These are phyloP conservation scores for Trichomonas vaginalis DNA, from an alignment of 208 protist species.

Conservation along the genomic window DNA sequence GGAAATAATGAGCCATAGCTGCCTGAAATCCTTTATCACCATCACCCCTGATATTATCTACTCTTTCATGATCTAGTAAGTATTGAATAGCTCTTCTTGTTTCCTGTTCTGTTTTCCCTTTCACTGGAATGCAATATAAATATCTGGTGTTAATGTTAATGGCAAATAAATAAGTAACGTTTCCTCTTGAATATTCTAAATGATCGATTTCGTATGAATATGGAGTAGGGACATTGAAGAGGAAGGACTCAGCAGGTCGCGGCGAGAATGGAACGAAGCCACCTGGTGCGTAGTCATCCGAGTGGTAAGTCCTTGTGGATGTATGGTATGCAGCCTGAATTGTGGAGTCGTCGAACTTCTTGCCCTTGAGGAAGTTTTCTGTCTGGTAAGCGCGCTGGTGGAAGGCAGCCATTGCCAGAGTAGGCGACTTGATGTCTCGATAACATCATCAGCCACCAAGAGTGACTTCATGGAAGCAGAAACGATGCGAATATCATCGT, in stretches of 20 bases:
- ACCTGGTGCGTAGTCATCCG: conserved; percentile 34
- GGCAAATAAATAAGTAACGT: no score
- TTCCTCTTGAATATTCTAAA: no score
- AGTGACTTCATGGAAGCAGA: conserved; percentile 37
- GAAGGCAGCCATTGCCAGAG: conserved; percentile 32
- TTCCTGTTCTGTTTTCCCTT: no score
- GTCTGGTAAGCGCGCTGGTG: conserved; percentile 29
- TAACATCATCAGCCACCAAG: background rate
- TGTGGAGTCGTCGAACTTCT: background rate
- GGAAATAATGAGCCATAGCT: no score
- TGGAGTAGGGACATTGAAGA: conserved; percentile 72
- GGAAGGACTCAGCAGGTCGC: conserved; percentile 45
- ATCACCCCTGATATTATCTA: no score
- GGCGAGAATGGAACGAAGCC: conserved; percentile 51
- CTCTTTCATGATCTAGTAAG: no score
- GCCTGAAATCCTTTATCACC: no score
- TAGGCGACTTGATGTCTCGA: conserved; percentile 34
- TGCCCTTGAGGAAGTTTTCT: conserved; percentile 32
- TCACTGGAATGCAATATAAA: no score
- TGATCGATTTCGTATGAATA: no score
- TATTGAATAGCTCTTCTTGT: no score
- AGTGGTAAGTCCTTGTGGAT: conserved; percentile 6
- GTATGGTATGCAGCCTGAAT: background rate
- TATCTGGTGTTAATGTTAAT: no score
- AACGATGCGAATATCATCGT: conserved; percentile 66